These are phyloP conservation scores for Ceratobasidium sp. DNA, from an alignment of 1,284 basidiomycete genomes.

Conservation along the genomic window DNA sequence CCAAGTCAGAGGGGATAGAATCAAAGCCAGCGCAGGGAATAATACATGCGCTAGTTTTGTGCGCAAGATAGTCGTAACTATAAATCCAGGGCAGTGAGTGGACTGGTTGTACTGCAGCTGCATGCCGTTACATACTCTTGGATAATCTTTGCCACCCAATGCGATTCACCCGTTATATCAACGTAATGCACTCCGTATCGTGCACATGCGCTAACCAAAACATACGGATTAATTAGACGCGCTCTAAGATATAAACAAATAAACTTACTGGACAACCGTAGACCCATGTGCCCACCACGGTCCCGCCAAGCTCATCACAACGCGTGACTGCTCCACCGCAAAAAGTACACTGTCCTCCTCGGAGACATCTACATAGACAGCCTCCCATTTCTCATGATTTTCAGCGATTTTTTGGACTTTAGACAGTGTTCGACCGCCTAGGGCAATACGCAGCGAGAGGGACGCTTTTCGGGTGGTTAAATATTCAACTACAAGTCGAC, in stretches of 20 bases:
- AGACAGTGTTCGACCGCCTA: slow-evolving; percentile 45
- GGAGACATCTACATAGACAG: slow-evolving; percentile 44
- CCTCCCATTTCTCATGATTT: slow-evolving; percentile 4
- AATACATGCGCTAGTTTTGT: slow-evolving; percentile 75
- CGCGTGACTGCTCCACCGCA: slow-evolving; percentile 41
- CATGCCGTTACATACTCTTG: slow-evolving; percentile 58
- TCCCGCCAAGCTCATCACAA: slow-evolving; percentile 48
- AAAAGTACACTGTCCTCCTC: slow-evolving; percentile 38
- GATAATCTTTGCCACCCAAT: slow-evolving; percentile 69
- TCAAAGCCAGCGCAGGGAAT: slow-evolving; percentile 81
- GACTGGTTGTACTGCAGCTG: neutral
- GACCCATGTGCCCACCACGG: slow-evolving; percentile 48
- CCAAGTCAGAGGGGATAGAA: slow-evolving; percentile 77
- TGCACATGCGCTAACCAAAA: slow-evolving; percentile 65
- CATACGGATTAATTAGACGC: neutral
- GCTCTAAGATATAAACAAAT: too few relatives aligned
- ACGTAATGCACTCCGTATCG: slow-evolving; percentile 72
- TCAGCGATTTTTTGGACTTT: slow-evolving; percentile 24
- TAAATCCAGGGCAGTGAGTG: neutral
- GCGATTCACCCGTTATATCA: slow-evolving; percentile 71
- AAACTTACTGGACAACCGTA: slow-evolving; percentile 43
- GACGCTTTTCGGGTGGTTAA: slow-evolving; percentile 39
- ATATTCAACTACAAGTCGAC: slow-evolving; percentile 45
- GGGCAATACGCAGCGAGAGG: slow-evolving; percentile 31
- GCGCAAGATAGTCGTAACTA: slow-evolving; percentile 76